A percentile compares a stretch with the other conserved stretches of the same genome.
Conservation (phyloP, 2,329 filamentous ascomycete genomes). For the Verticillium isaacii region DNA sequence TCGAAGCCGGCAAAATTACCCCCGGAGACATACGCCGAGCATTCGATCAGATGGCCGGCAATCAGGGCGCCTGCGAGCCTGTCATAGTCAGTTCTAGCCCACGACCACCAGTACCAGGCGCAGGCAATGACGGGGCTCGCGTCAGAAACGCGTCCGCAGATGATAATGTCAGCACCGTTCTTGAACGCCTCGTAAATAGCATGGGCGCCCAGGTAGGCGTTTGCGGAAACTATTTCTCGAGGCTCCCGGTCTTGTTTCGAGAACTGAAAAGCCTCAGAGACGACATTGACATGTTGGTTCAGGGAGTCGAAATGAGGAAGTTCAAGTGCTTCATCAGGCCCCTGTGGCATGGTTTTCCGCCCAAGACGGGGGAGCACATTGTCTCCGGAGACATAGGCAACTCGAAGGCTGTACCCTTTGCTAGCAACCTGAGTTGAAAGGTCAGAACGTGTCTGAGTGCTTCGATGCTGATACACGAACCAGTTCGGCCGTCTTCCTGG, state of each 20-base stretch:
- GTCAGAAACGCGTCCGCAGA: conserved; percentile 36
- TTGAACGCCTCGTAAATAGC: conserved; percentile 30
- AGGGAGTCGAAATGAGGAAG: not conserved
- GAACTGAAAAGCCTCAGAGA: conserved; percentile 8
- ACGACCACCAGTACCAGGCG: conserved; percentile 45
- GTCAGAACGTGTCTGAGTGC: not conserved
- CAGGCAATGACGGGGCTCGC: conserved; percentile 44
- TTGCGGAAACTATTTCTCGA: conserved; percentile 23
- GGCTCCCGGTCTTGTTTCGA: not conserved
- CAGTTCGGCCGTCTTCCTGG: conserved; percentile 24
- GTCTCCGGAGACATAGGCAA: conserved; percentile 30
- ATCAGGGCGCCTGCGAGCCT: conserved; percentile 38
- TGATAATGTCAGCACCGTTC: conserved; percentile 33
- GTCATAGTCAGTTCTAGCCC: conserved; percentile 41
- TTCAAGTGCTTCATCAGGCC: not conserved
- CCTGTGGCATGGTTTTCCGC: not conserved
- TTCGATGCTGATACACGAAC: conserved; percentile 16
- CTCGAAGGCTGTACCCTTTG: not conserved
- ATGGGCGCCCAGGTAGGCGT: conserved; percentile 46
- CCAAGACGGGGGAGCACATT: conserved; percentile 22
- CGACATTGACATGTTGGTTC: not conserved
- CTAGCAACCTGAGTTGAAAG: not conserved
- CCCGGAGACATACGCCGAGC: conserved; percentile 43
- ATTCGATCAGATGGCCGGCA: conserved; percentile 45
- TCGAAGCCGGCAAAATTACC: conserved; percentile 46